phyloP scores from a whole-genome alignment of 164 flowering plant genomes.

The Akebia trifoliata region DNA sequence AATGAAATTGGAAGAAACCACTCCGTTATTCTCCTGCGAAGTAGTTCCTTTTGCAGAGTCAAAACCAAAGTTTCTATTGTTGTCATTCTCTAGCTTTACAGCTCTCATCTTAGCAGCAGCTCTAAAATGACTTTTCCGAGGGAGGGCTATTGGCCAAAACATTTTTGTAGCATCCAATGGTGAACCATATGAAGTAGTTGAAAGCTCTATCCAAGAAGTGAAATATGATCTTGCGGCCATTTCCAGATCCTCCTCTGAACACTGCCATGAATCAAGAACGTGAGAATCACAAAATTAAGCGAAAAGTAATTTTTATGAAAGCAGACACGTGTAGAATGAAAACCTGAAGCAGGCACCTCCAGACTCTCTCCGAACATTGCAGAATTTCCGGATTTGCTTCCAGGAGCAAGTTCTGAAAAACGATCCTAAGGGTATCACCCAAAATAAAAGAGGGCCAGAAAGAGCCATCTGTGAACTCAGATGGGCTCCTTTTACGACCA shows the following conservation, averaged over 20 bases:
- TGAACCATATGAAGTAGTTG: slow-evolving; percentile 86
- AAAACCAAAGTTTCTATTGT: slow-evolving; percentile 22
- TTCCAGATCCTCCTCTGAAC: slow-evolving; percentile 70
- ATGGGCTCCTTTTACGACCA: slow-evolving; percentile 46
- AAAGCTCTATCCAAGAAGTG: slow-evolving; percentile 81
- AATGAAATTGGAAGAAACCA: slow-evolving; percentile 33
- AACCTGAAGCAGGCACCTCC: slow-evolving; percentile 92
- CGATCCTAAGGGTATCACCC: slow-evolving; percentile 92
- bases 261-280: slow-evolving; percentile 34
- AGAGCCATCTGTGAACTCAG: slow-evolving; percentile 38
- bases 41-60: slow-evolving; percentile 32
- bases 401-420: slow-evolving; percentile 85
- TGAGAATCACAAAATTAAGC: slow-evolving; percentile 1
- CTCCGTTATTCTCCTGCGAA: slow-evolving; percentile 53
- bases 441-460: slow-evolving; percentile 90
- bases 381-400: slow-evolving; percentile 82
- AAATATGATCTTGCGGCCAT: slow-evolving; percentile 54
- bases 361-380: slow-evolving; percentile 85
- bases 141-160: slow-evolving; percentile 90
- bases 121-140: slow-evolving; percentile 82
- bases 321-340: background rate
- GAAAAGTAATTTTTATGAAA: background rate
- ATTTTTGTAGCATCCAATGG: slow-evolving; percentile 76
- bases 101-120: slow-evolving; percentile 98
- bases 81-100: slow-evolving; percentile 59